phyloP scores from a whole-genome alignment of 1,284 basidiomycete species.

The Papiliotrema flavescens region DNA sequence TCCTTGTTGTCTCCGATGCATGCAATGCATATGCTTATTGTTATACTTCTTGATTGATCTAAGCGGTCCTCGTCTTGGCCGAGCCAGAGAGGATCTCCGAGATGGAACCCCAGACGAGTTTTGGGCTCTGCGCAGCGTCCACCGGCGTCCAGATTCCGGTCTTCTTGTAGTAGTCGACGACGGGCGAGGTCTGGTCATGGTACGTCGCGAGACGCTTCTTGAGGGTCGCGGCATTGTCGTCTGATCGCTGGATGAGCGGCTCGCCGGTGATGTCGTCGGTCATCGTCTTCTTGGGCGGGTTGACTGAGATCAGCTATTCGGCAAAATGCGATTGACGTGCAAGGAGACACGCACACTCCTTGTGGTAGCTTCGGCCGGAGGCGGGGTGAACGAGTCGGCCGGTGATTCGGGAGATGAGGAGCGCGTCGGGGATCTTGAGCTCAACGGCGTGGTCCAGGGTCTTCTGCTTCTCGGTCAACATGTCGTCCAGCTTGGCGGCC shows the following conservation, averaged over 20 bases:
- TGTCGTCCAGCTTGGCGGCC: slow-evolving; percentile 90
- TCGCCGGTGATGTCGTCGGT: slow-evolving; percentile 93
- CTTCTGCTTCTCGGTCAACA: slow-evolving; percentile 79
- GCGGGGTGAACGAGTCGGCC: slow-evolving; percentile 89
- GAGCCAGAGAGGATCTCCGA: slow-evolving; percentile 26
- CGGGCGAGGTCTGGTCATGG: slow-evolving; percentile 88
- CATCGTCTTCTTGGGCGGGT: slow-evolving; percentile 91
- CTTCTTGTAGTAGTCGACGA: slow-evolving; percentile 94
- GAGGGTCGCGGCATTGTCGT: slow-evolving; percentile 90
- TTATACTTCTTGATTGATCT: neutral
- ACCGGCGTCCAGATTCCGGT: slow-evolving; percentile 84
- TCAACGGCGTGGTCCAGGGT: slow-evolving; percentile 88
- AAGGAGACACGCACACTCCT: slow-evolving; percentile 69
- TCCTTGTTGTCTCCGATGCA: too few species aligned
- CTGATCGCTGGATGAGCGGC: slow-evolving; percentile 85
- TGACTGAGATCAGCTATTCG: slow-evolving; percentile 51
- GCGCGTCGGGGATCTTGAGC: slow-evolving; percentile 86
- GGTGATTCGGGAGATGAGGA: slow-evolving; percentile 95
- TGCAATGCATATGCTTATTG: neutral
- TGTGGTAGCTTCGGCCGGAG: slow-evolving; percentile 90
- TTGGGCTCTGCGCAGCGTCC: slow-evolving; percentile 89
- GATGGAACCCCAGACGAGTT: slow-evolving; percentile 84
- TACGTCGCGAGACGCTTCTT: slow-evolving; percentile 81
- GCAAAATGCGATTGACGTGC: neutral
- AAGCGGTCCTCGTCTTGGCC: slow-evolving; percentile 4